Percentiles rank a stretch among this genome's conserved stretches.
phyloP scores from a whole-genome alignment of 2,329 filamentous ascomycete genomes.

The Sclerotinia trifoliorum region DNA sequence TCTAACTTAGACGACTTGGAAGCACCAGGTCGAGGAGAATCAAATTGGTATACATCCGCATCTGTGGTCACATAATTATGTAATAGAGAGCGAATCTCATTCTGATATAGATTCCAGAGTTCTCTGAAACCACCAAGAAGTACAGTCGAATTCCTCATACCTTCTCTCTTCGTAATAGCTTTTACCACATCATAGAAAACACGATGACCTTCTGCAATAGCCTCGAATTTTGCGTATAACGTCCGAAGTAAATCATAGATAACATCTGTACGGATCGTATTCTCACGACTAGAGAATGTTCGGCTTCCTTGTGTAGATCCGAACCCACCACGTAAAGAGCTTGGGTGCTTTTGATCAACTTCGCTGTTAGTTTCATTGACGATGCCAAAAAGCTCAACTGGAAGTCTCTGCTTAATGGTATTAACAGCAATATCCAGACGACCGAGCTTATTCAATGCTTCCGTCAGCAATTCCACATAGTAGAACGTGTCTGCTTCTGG shows the following conservation, averaged over 20 bases:
- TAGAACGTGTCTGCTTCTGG: slow-evolving; percentile 94
- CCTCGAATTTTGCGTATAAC: slow-evolving; percentile 93
- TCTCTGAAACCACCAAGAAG: slow-evolving; percentile 91
- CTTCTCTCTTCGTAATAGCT: slow-evolving; percentile 80
- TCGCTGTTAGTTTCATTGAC: slow-evolving; percentile 95
- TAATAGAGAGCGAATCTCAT: slow-evolving; percentile 89
- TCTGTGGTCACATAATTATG: slow-evolving; percentile 97
- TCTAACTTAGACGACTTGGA: slow-evolving; percentile 43
- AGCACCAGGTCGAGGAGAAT: slow-evolving; percentile 54
- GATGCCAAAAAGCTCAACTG: slow-evolving; percentile 88
- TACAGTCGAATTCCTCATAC: slow-evolving; percentile 57
- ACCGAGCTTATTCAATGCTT: slow-evolving; percentile 86
- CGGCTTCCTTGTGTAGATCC: slow-evolving; percentile 56
- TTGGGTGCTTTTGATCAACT: slow-evolving; percentile 90
- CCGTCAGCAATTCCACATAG: slow-evolving; percentile 84
- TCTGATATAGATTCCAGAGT: slow-evolving; percentile 96
- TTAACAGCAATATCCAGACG: slow-evolving; percentile 83
- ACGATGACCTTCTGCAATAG: slow-evolving; percentile 92
- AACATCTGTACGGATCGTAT: slow-evolving; percentile 76
- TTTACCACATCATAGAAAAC: slow-evolving; percentile 90
- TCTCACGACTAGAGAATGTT: slow-evolving; percentile 67
- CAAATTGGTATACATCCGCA: slow-evolving; percentile 68
- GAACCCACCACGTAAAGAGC: slow-evolving; percentile 59
- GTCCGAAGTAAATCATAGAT: slow-evolving; percentile 91
- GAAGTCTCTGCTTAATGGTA: slow-evolving; percentile 86